Conservation (phyloP, 2,329 filamentous ascomycete genomes). For the Zymoseptoria brevis region DNA sequence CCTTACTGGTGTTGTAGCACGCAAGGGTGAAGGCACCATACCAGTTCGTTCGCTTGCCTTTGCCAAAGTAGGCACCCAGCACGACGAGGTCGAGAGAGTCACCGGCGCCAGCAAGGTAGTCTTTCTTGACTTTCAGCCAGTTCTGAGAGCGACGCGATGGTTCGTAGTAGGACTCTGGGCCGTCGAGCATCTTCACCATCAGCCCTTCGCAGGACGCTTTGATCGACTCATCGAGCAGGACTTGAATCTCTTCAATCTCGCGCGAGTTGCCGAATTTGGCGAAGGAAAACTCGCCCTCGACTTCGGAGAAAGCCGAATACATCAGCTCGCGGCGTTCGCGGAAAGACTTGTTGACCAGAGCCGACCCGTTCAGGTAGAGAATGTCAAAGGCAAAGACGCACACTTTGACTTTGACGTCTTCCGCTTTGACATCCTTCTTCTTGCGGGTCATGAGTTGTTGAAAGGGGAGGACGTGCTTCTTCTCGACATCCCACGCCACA, state of each 20-base stretch:
- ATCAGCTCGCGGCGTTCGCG: constrained; percentile 75
- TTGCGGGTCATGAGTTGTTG: constrained; percentile 98
- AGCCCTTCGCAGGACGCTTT: constrained; percentile 94
- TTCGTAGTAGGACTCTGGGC: constrained; percentile 85
- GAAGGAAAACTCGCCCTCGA: constrained; percentile 86
- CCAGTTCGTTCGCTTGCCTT: constrained; percentile 88
- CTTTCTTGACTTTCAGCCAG: constrained; percentile 98
- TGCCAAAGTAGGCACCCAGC: constrained; percentile 86
- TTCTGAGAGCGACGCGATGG: constrained; percentile 93
- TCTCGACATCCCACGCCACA: constrained; percentile 87
- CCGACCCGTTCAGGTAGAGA: constrained; percentile 83
- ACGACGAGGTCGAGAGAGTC: constrained; percentile 96
- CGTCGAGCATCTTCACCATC: constrained; percentile 99
- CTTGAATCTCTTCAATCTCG: constrained; percentile 88
- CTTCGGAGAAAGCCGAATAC: constrained; percentile 60
- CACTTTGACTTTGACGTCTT: constrained; percentile 94
- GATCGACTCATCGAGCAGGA: constrained; percentile 85
- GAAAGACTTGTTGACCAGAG: constrained; percentile 78
- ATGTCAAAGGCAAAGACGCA: constrained; percentile 97
- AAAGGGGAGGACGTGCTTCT: constrained; percentile 95
- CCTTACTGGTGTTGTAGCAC: constrained; percentile 73
- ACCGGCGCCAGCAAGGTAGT: constrained; percentile 87
- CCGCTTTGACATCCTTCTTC: constrained; percentile 90
- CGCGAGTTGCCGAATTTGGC: constrained; percentile 80
- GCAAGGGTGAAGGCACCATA: constrained; percentile 94